Percentiles rank a stretch among this genome's conserved stretches.
Conservation (phyloP, 768 basidiomycete genomes). For the Amyloporia xantha region DNA sequence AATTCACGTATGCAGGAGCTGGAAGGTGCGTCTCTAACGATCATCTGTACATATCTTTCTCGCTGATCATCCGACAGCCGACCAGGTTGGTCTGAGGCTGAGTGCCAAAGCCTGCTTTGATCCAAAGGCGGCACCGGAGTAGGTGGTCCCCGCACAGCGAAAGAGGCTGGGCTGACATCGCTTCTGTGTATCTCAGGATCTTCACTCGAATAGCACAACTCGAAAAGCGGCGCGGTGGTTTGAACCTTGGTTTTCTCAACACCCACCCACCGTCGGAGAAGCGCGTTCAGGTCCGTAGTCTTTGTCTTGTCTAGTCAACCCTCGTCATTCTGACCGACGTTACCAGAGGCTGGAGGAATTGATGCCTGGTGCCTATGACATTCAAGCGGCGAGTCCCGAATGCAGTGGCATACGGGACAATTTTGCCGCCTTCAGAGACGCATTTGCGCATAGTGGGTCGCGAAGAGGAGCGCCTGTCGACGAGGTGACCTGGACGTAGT, state of each 20-base stretch:
- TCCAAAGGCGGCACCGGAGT: slow-evolving; percentile 72
- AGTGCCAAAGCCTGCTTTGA: slow-evolving; percentile 85
- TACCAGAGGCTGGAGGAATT: slow-evolving; percentile 36
- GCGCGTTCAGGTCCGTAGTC: slow-evolving; percentile 56
- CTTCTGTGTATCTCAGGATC: slow-evolving; percentile 42
- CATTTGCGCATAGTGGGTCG: not conserved
- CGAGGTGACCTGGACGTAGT: not conserved
- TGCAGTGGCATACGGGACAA: slow-evolving; percentile 31
- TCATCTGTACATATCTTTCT: not conserved
- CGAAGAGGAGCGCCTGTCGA: not conserved
- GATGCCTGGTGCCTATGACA: slow-evolving; percentile 51
- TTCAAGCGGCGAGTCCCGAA: slow-evolving; percentile 48
- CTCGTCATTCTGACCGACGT: not conserved
- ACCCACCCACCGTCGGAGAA: slow-evolving; percentile 78
- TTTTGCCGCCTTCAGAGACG: slow-evolving; percentile 17
- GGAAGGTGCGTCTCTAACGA: slow-evolving; percentile 49
- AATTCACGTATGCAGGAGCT: slow-evolving; percentile 78
- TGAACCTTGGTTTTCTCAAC: slow-evolving; percentile 52
- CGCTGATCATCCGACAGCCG: slow-evolving; percentile 56
- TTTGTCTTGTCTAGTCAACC: not conserved
- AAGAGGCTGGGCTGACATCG: not conserved
- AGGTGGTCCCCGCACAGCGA: slow-evolving; percentile 22
- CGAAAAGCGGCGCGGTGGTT: slow-evolving; percentile 35
- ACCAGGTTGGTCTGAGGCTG: slow-evolving; percentile 76
- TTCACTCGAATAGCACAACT: slow-evolving; percentile 58